Percentiles rank a stretch among this genome's conserved stretches.
Conservation (phyloP, 2,329 filamentous ascomycete species). For the Akanthomyces uredinophilus region DNA sequence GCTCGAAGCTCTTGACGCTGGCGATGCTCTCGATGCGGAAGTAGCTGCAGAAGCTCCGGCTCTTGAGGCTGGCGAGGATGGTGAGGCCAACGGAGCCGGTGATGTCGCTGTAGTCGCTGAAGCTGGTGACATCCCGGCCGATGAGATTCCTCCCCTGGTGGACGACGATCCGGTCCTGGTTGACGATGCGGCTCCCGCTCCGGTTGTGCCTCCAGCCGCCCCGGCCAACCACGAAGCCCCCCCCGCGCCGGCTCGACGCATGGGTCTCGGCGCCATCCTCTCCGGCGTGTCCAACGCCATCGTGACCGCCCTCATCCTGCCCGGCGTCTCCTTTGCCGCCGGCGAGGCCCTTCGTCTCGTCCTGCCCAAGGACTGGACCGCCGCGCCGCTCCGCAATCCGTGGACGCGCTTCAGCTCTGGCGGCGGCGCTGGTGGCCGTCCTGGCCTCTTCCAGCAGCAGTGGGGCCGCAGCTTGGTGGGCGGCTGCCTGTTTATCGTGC, state of each 20-base stretch:
- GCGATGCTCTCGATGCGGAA: background rate
- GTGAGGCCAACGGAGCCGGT: background rate
- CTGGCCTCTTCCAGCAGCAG: conserved; percentile 70
- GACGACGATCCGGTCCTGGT: background rate
- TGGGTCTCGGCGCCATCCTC: conserved; percentile 33
- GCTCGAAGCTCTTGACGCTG: conserved; percentile 31
- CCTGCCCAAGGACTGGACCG: conserved; percentile 65
- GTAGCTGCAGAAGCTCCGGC: conserved; percentile 3
- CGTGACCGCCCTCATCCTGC: conserved; percentile 64
- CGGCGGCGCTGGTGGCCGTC: conserved; percentile 32
- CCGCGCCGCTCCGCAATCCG: conserved; percentile 28
- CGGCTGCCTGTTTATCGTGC: conserved; percentile 79
- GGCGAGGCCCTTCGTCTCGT: conserved; percentile 67
- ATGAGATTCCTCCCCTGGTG: too few relatives aligned
- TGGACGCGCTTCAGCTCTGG: conserved; percentile 21
- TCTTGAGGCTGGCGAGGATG: background rate
- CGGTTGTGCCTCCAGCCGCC: background rate
- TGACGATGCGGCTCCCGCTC: conserved; percentile 6
- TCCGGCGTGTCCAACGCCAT: conserved; percentile 44
- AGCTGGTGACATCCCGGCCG: background rate
- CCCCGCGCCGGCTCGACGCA: conserved; percentile 29
- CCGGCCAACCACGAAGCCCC: conserved; percentile 28
- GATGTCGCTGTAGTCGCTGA: background rate
- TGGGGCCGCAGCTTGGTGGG: conserved; percentile 90
- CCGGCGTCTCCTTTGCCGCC: conserved; percentile 70